Evolutionary conservation across 495 filamentous ascomycete genomes (phyloP), one percentile per base, ranked within the genome.

Genomic region (Neurospora sp.): DNA sequence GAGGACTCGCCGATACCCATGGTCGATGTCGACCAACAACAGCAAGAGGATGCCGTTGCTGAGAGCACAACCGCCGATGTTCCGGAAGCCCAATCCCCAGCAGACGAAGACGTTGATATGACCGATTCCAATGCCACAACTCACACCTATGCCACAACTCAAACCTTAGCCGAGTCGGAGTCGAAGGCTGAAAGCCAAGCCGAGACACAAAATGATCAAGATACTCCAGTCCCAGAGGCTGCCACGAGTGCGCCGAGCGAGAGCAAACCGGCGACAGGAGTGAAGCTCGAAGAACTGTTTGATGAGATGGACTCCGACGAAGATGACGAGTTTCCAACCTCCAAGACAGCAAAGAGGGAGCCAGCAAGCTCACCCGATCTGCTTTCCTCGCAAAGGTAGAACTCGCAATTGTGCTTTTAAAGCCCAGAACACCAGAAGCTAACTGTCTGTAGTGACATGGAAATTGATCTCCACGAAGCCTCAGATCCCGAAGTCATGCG

Each of bases 401-500:
- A 23, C 39, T 18, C 37, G 69, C 48, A 54, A 27, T 2, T 11
- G 12, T 14, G 20, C 2, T 6, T 5, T 27, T 23, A 4, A 18
- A 66, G 14, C 54, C 27, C 54, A 66, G 23, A 4, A 66, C 2
- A 35, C 2, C 27, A 66, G 27, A 66, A 10, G 27, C 27, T 66
- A 5, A 66, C 54, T 5, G 23, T 18, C 8, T 48, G 18, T n/a
- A 66, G 54, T 35, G 54, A 66, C 54, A 66, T 66, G 54, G 54
- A 66, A 7, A 66, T 66, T 7, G 35, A 39, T 27, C 35, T 75
- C 14, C 66, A 79, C 23, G 79, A 77, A 40, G 81, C 82, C 70
- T 91, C 92, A 1, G 92, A 97, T 76, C 89, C 92, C 8, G 93
- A 94, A 77, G 85, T 94, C 16, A 92, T 98, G 89, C 88, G 92